Base-by-base conservation (phyloP, 169 alveolate genomes). In the Eimeria maxima region DNA sequence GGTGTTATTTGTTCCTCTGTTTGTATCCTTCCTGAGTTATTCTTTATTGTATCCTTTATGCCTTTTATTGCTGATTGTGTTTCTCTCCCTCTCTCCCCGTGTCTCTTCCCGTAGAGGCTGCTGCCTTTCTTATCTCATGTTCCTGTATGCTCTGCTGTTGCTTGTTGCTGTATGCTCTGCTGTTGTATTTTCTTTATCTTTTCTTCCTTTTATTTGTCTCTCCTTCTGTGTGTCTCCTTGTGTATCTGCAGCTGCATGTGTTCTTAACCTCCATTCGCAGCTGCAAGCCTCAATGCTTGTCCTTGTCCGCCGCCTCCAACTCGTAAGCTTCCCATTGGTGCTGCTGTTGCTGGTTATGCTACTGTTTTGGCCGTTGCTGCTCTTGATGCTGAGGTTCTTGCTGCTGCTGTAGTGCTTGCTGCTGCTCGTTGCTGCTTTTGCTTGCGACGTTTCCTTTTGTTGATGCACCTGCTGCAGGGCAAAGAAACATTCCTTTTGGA, bases 271-370 rank as follows among this genome's bases (percentile, higher is more conserved):
- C 6, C 95, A 92, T 29, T 69, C 92, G 22, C 92, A 71, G 33
- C 87, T 92, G 92, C 90, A 86, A n/a, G 95, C 86, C 20, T 92
- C 95, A 4, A 84, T 92, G 71, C 92, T 92, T 16, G 65, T 80
- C 6, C 83, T 92, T 33, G 95, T 86, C 50, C 90, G 90, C 57
- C 91, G 91, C 7, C 44, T 76, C 44, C 95, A 78, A 55, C 91
- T 92, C 55, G 95, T 92, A 44, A 60, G 69, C 69, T 20, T 60
- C 27, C 18, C 20, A 4, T 29, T 87, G 63, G 42, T 33, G 73
- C 73, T 38, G 45, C 73, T 47, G 73, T n/a, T 47, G 73, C n/a
- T 42, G 55, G 2, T 50, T 53, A 91, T 38, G 84, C 84, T 76
- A 47, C 86, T 53, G 29, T 22, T 78, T 6, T 27, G 3, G 47